Percentiles rank a stretch among this genome's conserved stretches.
These are phyloP conservation scores for Wickerhamomyces mucosus DNA, from an alignment of 805 yeast species.

Conservation along the genomic window DNA sequence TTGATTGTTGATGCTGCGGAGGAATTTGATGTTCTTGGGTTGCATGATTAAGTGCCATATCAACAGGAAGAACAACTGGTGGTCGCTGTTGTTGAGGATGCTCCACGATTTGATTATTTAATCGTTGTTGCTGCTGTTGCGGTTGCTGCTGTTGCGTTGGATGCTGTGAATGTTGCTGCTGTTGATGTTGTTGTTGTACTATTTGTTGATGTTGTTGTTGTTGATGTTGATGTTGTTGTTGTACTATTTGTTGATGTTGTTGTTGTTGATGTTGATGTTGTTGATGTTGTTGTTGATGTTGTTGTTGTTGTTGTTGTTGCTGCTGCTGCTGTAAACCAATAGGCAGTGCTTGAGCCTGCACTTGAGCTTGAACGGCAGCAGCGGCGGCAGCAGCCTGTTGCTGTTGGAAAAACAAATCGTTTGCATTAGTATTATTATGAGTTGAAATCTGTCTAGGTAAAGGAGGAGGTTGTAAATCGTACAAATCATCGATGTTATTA, in stretches of 20 bases:
- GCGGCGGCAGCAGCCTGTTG: slow-evolving; percentile 1
- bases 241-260: slow-evolving; percentile 3
- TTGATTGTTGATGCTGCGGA: not conserved
- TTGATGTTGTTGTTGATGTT: too few species aligned
- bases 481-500: slow-evolving; percentile 27
- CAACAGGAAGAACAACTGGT: not conserved
- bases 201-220: slow-evolving; percentile 5
- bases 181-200: slow-evolving; percentile 5
- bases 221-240: slow-evolving; percentile 6
- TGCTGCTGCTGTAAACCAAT: too few species aligned
- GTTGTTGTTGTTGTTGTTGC: too few species aligned
- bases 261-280: slow-evolving; percentile 5
- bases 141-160: slow-evolving; percentile 3
- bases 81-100: too few species aligned
- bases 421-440: too few species aligned
- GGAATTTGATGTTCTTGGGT: slow-evolving; percentile 1
- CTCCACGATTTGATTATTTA: too few species aligned
- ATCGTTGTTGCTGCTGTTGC: too few species aligned
- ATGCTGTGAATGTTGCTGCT: slow-evolving; percentile 3
- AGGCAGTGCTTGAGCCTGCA: slow-evolving; percentile 3
- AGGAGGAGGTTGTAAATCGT: slow-evolving; percentile 27
- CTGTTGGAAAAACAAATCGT: too few species aligned
- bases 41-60: not conserved
- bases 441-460: slow-evolving; percentile 12
- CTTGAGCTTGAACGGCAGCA: slow-evolving; percentile 2